A percentile compares a stretch with the other conserved stretches of the same genome.
Conservation (phyloP, 2,329 filamentous ascomycete genomes). For the Aspergillus viridinutans region DNA sequence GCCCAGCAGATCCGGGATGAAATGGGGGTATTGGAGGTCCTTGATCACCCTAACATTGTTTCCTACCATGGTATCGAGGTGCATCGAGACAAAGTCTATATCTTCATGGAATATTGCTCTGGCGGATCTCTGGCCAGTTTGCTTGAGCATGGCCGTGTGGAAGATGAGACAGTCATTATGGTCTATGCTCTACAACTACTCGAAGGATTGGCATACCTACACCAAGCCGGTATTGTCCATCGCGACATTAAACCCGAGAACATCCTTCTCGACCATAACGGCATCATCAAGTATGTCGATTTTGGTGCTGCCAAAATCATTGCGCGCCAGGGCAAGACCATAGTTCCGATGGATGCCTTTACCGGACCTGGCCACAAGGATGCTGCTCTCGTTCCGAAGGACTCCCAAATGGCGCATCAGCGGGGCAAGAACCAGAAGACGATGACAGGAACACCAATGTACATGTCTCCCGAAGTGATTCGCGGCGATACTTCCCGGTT, state of each 20-base stretch:
- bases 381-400: slow-evolving; percentile 23
- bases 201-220: slow-evolving; percentile 88
- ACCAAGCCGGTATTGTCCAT: slow-evolving; percentile 87
- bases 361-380: slow-evolving; percentile 42
- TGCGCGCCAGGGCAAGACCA: slow-evolving; percentile 83
- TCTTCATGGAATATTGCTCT: slow-evolving; percentile 99
- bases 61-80: slow-evolving; percentile 98
- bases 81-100: slow-evolving; percentile 98
- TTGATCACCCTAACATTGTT: slow-evolving; percentile 96
- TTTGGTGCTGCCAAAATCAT: slow-evolving; percentile 98
- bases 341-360: slow-evolving; percentile 62
- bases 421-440: slow-evolving; percentile 65
- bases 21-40: slow-evolving; percentile 90
- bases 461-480: slow-evolving; percentile 99
- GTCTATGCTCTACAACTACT: slow-evolving; percentile 92
- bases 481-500: slow-evolving; percentile 74
- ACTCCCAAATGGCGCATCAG: slow-evolving; percentile 26
- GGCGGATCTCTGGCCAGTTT: slow-evolving; percentile 86
- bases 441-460: slow-evolving; percentile 98
- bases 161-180: slow-evolving; percentile 96
- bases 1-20: slow-evolving; percentile 93
- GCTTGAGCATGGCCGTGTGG: slow-evolving; percentile 91
- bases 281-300: slow-evolving; percentile 98
- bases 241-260: slow-evolving; percentile 98
- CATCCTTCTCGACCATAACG: slow-evolving; percentile 93